These are phyloP conservation scores for Globisporangium okanoganense DNA, from an alignment of 352 stramenopile genomes.

Conservation along the genomic window DNA sequence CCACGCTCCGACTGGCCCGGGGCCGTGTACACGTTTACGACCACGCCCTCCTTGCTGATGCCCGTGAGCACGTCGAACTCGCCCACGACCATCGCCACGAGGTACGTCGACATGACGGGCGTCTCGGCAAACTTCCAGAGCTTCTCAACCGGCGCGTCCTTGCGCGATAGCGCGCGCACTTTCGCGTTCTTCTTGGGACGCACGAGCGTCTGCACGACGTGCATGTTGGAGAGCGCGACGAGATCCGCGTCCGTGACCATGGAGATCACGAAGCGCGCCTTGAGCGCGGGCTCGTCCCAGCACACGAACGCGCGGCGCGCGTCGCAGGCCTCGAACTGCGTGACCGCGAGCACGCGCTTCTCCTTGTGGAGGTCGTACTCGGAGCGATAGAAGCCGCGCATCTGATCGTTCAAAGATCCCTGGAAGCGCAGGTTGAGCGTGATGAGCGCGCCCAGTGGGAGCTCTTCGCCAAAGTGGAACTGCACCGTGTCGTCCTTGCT, in stretches of 20 bases:
- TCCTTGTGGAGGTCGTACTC: conserved; percentile 91
- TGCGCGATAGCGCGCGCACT: conserved; percentile 41
- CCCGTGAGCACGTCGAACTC: conserved; percentile 95
- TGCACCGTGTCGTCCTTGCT: conserved; percentile 51
- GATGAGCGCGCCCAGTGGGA: conserved; percentile 27
- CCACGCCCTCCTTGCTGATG: conserved; percentile 85
- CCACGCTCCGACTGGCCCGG: conserved; percentile 88
- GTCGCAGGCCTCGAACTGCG: conserved; percentile 82
- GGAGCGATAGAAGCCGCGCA: conserved; percentile 95
- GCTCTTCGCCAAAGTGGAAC: conserved; percentile 47
- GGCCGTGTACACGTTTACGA: conserved; percentile 95
- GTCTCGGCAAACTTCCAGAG: conserved; percentile 90
- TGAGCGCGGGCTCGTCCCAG: conserved; percentile 97
- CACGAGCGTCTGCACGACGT: conserved; percentile 83
- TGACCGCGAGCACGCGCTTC: conserved; percentile 91
- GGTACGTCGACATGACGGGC: conserved; percentile 97
- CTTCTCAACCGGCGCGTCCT: conserved; percentile 47
- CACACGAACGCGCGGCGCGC: conserved; percentile 95
- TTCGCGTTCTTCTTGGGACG: conserved; percentile 57
- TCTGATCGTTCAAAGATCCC: conserved; percentile 88
- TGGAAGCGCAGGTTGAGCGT: conserved; percentile 57
- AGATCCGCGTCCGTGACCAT: conserved; percentile 91
- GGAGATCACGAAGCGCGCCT: conserved; percentile 93
- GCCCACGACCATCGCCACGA: conserved; percentile 94
- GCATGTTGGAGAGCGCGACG: conserved; percentile 96